Evolutionary conservation across 1,139 yeast species (phyloP), one percentile per base, ranked within the genome.

Genomic region (Taphrina pruni): DNA sequence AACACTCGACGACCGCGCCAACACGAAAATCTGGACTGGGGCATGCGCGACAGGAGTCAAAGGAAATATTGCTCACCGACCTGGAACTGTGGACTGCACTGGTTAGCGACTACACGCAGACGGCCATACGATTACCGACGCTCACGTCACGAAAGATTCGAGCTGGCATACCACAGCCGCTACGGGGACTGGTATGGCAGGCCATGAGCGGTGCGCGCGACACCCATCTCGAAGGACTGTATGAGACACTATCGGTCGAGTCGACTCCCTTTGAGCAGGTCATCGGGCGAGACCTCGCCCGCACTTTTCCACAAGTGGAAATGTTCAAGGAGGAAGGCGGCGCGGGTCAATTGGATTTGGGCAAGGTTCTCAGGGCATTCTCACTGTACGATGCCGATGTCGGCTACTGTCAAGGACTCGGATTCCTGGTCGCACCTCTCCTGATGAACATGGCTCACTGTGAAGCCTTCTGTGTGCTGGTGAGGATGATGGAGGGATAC

Each of bases 391-490:
- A 87, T 76, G 83, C 84, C 66, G 89, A 87, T 73, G 85, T 87
- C 72, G 91, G 91, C 8, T 87, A 87, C 76, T 87, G 91, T 75
- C 91, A 87, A 76, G 91, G 71, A 6, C 78, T 88, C 41, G 83
- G 88, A 39, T 88, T 88, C 75, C 78, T 88, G 55, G 89, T 87
- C 12, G 90, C 89, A 3, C 87, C 88, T 8, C 78, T 87, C 66
- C 81, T 85, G 72, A 82, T 86, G 76, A 80, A 85, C 80, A 78
- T 81, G 81, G 80, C 81, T 71, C 83, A 84, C 71, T 72, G 81
- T 77, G 76, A 80, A 80, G 78, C 87, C 81, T 51, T 87, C 82
- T 79, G 88, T 82, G 78, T 82, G 17, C 79, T 88, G 71, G 84
- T 86, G 48, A 83, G 84, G 61, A 80, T 87, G 54, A 86, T 87